Evolutionary conservation across 2,329 filamentous ascomycete genomes (phyloP).

Genomic region (Pyricularia sp.): DNA sequence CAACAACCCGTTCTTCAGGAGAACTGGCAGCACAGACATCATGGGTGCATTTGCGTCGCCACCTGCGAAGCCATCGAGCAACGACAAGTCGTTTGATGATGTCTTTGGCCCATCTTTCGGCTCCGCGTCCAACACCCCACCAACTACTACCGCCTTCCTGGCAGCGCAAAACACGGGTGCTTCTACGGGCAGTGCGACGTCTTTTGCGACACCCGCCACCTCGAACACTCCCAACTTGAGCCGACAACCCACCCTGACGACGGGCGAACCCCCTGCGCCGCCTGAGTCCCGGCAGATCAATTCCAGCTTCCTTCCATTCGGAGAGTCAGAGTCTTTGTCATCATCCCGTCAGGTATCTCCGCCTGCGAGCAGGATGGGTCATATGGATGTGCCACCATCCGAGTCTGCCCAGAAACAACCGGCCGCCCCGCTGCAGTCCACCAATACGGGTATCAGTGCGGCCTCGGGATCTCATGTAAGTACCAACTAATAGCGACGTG

Average conservation of each 20-base stretch:
- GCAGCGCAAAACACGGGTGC: constrained; percentile 40
- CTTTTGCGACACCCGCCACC: constrained; percentile 36
- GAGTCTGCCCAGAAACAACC: constrained; percentile 10
- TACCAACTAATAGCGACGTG: background rate
- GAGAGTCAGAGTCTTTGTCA: constrained; percentile 53
- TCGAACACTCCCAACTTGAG: constrained; percentile 49
- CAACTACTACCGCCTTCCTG: constrained; percentile 48
- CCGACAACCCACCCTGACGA: constrained; percentile 43
- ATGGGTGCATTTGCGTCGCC: constrained; percentile 40
- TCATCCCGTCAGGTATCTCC: constrained; percentile 70
- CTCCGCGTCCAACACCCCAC: constrained; percentile 26
- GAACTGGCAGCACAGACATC: constrained; percentile 48
- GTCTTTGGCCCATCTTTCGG: constrained; percentile 55
- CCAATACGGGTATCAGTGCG: constrained; percentile 21
- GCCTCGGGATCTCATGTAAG: constrained; percentile 11
- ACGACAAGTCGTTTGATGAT: constrained; percentile 66
- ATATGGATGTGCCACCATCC: constrained; percentile 22
- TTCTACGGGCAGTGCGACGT: constrained; percentile 41
- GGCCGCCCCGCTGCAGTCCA: constrained; percentile 23
- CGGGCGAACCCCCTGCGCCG: constrained; percentile 46
- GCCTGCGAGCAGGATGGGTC: constrained; percentile 52
- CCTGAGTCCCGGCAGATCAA: constrained; percentile 66
- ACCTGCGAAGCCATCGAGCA: constrained; percentile 27
- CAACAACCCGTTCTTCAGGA: constrained; percentile 92
- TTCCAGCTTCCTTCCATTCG: constrained; percentile 62